Evolutionary conservation across 371 early-diverging fungal species (phyloP).

Genomic region (Syncephalis plumigaleata): DNA sequence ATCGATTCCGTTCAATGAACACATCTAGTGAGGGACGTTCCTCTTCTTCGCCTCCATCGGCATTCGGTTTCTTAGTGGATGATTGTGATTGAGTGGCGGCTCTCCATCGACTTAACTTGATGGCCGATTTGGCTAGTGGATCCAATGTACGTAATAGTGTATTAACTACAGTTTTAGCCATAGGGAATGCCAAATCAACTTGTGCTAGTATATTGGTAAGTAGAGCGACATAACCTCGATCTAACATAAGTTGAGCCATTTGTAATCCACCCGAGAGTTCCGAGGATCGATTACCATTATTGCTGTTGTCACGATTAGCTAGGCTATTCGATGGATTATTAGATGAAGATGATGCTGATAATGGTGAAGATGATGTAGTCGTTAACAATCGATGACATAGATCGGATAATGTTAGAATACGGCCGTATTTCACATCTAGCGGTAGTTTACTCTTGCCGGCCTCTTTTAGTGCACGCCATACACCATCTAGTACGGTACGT

Average conservation of each 20-base stretch:
- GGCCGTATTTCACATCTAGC: slow-evolving; percentile 40
- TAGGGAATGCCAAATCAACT: slow-evolving; percentile 81
- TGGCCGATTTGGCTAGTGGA: slow-evolving; percentile 67
- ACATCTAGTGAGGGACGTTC: too few species aligned
- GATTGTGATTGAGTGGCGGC: too few species aligned
- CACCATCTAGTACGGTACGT: slow-evolving; percentile 42
- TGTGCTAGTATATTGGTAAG: slow-evolving; percentile 65
- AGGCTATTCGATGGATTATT: too few species aligned
- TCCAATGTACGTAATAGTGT: slow-evolving; percentile 76
- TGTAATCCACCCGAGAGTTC: too few species aligned
- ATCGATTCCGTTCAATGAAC: background rate
- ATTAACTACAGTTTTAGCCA: slow-evolving; percentile 49
- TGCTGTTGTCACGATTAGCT: background rate
- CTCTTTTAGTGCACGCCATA: slow-evolving; percentile 39
- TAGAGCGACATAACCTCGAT: slow-evolving; percentile 67
- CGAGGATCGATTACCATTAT: slow-evolving; percentile 9
- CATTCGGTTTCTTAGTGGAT: too few species aligned
- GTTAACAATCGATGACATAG: slow-evolving; percentile 52
- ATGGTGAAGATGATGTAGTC: too few species aligned
- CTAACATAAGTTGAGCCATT: slow-evolving; percentile 65
- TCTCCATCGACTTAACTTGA: slow-evolving; percentile 40
- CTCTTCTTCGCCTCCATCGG: slow-evolving; percentile 2
- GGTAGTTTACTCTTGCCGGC: slow-evolving; percentile 28
- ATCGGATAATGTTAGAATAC: slow-evolving; percentile 48
- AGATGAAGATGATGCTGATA: too few species aligned